phyloP scores from a whole-genome alignment of 495 filamentous ascomycete genomes.

The Xanthoparmelia taractica region DNA sequence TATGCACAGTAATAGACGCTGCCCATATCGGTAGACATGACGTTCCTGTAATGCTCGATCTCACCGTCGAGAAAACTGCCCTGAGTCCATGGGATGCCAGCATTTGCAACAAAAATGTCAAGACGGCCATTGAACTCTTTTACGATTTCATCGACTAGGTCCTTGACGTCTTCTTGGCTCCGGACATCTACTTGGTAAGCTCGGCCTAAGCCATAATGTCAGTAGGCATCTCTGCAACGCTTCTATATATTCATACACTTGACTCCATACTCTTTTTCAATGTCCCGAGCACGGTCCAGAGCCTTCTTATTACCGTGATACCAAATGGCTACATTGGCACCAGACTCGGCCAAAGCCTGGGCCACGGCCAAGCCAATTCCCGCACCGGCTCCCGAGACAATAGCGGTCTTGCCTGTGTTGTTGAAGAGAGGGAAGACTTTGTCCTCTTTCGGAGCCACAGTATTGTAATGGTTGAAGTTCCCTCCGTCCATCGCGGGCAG shows the following conservation, averaged over 20 bases:
- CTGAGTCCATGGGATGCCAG: conserved; percentile 66
- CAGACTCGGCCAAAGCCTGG: conserved; percentile 71
- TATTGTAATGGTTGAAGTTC: conserved; percentile 54
- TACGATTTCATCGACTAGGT: conserved; percentile 50
- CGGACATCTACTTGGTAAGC: conserved; percentile 69
- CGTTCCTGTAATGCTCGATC: conserved; percentile 56
- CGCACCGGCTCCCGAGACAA: conserved; percentile 72
- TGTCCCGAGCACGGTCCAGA: conserved; percentile 59
- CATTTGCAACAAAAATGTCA: conserved; percentile 75
- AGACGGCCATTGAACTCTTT: conserved; percentile 65
- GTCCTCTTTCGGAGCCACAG: conserved; percentile 49
- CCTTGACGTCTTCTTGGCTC: conserved; percentile 48
- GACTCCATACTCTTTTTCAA: conserved; percentile 70
- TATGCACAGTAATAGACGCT: conserved; percentile 76
- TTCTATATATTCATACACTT: conserved; percentile 48
- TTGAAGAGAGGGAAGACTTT: conserved; percentile 74
- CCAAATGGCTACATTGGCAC: conserved; percentile 83
- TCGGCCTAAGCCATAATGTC: conserved; percentile 43
- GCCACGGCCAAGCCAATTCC: conserved; percentile 76
- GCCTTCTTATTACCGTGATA: conserved; percentile 73
- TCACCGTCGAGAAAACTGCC: conserved; percentile 60
- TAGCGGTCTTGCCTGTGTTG: conserved; percentile 73
- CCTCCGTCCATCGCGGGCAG: conserved; percentile 12
- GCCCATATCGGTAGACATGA: conserved; percentile 70
- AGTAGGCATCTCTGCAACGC: not conserved